Evolutionary conservation across 345 rosid species (phyloP).

Genomic region (Populus alba): DNA sequence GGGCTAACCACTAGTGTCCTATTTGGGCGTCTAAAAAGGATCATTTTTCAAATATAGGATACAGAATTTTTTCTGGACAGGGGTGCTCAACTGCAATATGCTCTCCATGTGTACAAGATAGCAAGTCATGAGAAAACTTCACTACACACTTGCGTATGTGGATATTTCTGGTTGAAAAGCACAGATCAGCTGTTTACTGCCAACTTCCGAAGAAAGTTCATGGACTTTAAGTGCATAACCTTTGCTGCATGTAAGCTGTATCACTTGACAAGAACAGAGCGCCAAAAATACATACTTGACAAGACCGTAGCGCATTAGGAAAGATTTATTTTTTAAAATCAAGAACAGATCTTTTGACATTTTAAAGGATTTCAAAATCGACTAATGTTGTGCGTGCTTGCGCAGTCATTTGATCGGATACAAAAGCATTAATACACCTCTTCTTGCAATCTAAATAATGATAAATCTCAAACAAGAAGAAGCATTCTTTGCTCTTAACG

Average conservation of each 20-base stretch:
- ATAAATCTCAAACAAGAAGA: neutral
- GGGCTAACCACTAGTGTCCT: neutral
- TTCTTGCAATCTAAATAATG: neutral
- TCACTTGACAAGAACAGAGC: neutral
- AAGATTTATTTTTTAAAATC: too few species aligned
- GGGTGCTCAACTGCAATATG: neutral
- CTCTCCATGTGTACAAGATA: neutral
- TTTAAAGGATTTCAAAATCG: neutral
- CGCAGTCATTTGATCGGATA: neutral
- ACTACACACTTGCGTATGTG: neutral
- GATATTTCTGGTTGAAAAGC: neutral
- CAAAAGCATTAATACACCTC: neutral
- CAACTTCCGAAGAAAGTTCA: neutral
- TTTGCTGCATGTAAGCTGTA: neutral
- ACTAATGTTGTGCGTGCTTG: neutral
- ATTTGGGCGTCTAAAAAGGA: neutral
- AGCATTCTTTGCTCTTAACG: neutral
- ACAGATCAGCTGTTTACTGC: neutral
- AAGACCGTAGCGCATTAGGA: neutral
- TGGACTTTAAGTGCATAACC: neutral
- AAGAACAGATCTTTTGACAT: neutral
- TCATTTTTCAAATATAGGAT: neutral
- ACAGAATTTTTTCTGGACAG: neutral
- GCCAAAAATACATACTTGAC: neutral
- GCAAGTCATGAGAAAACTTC: neutral